Evolutionary conservation across 2,329 filamentous ascomycete genomes (phyloP), one percentile per base, ranked within the genome.

Genomic region (Dactylonectria estremocensis): DNA sequence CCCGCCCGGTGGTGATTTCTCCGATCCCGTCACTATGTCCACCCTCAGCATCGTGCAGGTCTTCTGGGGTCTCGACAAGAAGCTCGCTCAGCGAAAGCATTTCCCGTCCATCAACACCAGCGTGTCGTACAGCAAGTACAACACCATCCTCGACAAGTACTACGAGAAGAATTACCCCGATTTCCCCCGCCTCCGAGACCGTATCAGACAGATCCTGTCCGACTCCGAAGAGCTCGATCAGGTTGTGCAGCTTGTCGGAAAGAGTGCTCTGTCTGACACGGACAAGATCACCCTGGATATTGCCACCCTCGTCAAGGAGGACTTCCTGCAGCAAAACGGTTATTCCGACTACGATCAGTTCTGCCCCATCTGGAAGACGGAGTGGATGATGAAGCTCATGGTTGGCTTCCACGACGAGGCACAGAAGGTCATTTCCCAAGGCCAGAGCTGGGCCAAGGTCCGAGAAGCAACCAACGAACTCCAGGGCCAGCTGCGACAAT

Each of bases 311-410:
- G 86, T 99, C 83, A 99, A 99, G 90, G 96, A 99, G 80, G 96
- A 99, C 81, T 99, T 99, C 86, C 82, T 99, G 80, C 96, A 99
- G 84, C 96, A 99, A 83, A 99, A 99, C 85, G 96, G 96, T 71
- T 99, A 99, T 90, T 96, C 93, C 74, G 94, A 98, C 83, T 98
- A 99, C 81, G 96, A 99, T 80, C 95, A 98, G 85, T 99, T 97
- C 90, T 99, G 96, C 80, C 96, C 96, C 56, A 89, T 99, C 78
- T 99, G 96, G 96, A 99, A 99, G 92, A 99, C 96, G 0, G 93
- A 97, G 82, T 99, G 96, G 92, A 98, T 99, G 96, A 99, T 99
- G 96, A 98, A 97, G 89, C 92, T 94, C 72, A 98, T 99, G 91
- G 93, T 99, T 87, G 93, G 92, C 66, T 99, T 95, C 89, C 94